A percentile compares a stretch with the other conserved stretches of the same genome.
phyloP scores from a whole-genome alignment of 345 rosid genomes.

The Arabis hirsuta region DNA sequence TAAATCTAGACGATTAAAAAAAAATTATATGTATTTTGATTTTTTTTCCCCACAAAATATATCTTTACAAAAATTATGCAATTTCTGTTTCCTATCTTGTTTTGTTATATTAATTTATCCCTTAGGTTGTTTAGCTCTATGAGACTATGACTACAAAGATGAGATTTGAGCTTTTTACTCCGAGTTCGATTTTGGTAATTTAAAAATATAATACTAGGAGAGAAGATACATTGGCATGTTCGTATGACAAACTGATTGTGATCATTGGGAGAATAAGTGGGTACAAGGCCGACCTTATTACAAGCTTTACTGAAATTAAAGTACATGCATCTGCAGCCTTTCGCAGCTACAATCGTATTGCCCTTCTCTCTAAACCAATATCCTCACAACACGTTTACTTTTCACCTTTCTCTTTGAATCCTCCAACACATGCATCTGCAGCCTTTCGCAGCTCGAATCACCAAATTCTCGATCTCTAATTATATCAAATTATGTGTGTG shows the following conservation, averaged over 20 bases:
- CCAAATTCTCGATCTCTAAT: slow-evolving; percentile 8
- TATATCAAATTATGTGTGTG: not conserved
- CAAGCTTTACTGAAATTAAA: slow-evolving; percentile 27
- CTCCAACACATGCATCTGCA: slow-evolving; percentile 28
- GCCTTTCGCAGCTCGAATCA: slow-evolving; percentile 33
- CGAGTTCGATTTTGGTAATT: not conserved
- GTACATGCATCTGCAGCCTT: slow-evolving; percentile 15
- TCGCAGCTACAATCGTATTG: not conserved
- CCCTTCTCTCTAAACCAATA: slow-evolving; percentile 2
- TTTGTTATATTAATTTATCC: too few relatives aligned
- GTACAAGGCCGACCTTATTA: slow-evolving; percentile 13
- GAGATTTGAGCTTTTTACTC: not conserved
- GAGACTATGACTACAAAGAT: too few relatives aligned
- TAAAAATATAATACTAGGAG: not conserved
- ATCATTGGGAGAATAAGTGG: slow-evolving; percentile 32
- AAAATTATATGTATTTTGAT: too few relatives aligned
- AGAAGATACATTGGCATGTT: slow-evolving; percentile 2
- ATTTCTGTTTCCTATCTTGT: too few relatives aligned
- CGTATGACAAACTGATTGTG: slow-evolving; percentile 30
- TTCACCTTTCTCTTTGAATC: not conserved
- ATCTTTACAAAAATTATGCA: too few relatives aligned
- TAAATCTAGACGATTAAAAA: too few relatives aligned
- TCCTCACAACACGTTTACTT: slow-evolving; percentile 4
- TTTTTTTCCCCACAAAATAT: too few relatives aligned
- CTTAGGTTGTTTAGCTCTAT: too few relatives aligned